Percentiles rank a stretch among this genome's conserved stretches.
phyloP scores from a whole-genome alignment of 306 rosid species.

The Abrus pulchellus region DNA sequence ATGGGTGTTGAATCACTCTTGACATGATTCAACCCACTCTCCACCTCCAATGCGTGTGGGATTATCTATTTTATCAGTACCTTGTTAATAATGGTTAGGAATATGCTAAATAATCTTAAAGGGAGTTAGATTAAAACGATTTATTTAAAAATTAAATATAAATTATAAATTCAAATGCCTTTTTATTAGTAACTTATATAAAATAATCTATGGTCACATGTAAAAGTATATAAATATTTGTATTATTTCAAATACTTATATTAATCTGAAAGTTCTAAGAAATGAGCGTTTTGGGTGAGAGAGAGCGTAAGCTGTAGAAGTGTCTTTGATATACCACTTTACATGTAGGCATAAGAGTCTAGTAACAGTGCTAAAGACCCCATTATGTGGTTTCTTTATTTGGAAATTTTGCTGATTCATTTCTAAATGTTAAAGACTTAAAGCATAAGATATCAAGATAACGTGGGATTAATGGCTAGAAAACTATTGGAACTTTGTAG shows the following conservation, averaged over 20 bases:
- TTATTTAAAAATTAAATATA: no score
- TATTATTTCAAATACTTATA: neutral
- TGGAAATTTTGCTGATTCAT: conserved; percentile 44
- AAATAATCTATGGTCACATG: no score
- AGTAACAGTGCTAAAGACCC: conserved; percentile 2
- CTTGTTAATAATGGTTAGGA: conserved; percentile 6
- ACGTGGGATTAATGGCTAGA: conserved; percentile 52
- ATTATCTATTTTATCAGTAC: neutral
- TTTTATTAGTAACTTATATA: no score
- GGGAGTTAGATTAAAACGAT: no score
- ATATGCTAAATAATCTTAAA: neutral
- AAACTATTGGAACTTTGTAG: conserved; percentile 28
- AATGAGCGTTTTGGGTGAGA: neutral
- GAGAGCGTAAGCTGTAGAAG: conserved; percentile 11
- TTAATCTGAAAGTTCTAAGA: neutral
- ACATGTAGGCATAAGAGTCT: conserved; percentile 31
- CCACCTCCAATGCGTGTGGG: conserved; percentile 33
- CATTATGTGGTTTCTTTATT: conserved; percentile 30
- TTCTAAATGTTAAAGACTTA: conserved; percentile 47
- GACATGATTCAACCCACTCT: conserved; percentile 43
- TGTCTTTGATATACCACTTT: neutral
- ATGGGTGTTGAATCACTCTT: conserved; percentile 36
- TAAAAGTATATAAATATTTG: no score
- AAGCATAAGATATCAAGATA: conserved; percentile 21
- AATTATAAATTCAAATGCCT: no score